Conservation (phyloP, 352 stramenopile genomes). For the Pythium dissimile region DNA sequence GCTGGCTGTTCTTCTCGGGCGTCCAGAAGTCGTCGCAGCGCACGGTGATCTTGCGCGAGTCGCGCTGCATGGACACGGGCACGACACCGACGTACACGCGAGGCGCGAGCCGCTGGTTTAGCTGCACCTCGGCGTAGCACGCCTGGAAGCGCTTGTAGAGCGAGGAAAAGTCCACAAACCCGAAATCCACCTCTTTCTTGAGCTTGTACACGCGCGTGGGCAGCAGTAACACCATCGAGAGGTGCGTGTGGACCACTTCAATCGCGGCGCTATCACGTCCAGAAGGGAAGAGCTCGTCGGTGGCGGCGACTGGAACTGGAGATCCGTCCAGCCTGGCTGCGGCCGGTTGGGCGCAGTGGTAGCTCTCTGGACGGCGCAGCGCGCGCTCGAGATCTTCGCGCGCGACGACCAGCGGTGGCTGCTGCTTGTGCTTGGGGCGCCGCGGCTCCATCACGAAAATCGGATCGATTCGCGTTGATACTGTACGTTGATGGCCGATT, state of each 20-base stretch:
- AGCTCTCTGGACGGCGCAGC: constrained; percentile 29
- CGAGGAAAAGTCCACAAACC: constrained; percentile 70
- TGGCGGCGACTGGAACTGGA: too few relatives aligned
- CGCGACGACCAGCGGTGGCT: constrained; percentile 41
- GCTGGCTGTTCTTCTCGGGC: constrained; percentile 48
- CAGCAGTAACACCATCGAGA: constrained; percentile 71
- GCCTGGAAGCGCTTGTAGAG: constrained; percentile 71
- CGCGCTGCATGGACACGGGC: constrained; percentile 60
- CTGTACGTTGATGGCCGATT: too few relatives aligned
- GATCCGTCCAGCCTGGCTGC: constrained; percentile 4
- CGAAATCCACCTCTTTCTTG: constrained; percentile 74
- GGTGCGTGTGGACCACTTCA: constrained; percentile 60
- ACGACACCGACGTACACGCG: constrained; percentile 66
- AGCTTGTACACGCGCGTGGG: constrained; percentile 65
- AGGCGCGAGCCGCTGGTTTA: constrained; percentile 65
- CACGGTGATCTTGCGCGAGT: constrained; percentile 44
- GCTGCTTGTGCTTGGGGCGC: constrained; percentile 64
- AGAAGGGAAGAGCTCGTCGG: constrained; percentile 11
- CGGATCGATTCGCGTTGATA: background rate
- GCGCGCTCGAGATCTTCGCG: constrained; percentile 43
- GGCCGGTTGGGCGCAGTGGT: constrained; percentile 22
- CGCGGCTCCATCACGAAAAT: constrained; percentile 42
- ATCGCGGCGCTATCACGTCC: constrained; percentile 8
- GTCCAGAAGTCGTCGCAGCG: constrained; percentile 69
- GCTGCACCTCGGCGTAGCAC: constrained; percentile 65